Evolutionary conservation across 345 rosid species (phyloP), one percentile per base, ranked within the genome.

Genomic region (Eucalyptus tenuipes): DNA sequence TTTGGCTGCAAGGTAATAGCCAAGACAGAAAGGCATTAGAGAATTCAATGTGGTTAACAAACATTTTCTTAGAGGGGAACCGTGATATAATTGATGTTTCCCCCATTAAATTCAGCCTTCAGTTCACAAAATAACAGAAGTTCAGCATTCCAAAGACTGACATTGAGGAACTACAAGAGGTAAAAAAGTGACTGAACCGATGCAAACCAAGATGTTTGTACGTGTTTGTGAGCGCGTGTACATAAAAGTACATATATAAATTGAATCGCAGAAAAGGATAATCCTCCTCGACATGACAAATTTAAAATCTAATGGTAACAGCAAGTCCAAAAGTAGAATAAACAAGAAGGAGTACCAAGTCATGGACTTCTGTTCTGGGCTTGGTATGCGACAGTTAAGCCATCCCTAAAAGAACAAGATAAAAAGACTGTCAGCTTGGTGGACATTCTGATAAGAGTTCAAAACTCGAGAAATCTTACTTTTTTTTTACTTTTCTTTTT

Each of bases 381-480:
- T 10, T 37, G 82, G 45, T 20, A 20, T 37, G 82, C 15, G 2
- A 37, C 29, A 20, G 4, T 37, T 37, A 75, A 3, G 47, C 88
- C 45, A 85, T 24, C 55, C 47, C 82, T 37, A 75, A 20, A 75
- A 75, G 82, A 71, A 37, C 27, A 71, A 12, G 27, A 75, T 75
- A 20, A 37, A 10, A 5, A 75, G 27, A 75, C 14, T 0, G 27
- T 37, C 82, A 3, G 15, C 82, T 37, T 20, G 45, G 27, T 75
- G 15, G 82, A 75, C 45, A 37, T 37, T 75, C 47, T 75, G 16
- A 68, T 40, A 22, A 82, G 90, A 80, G 85, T 61, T 87, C 48
- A 85, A 45, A 61, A 87, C 57, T 17, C 88, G 44, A 48, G 37
- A 68, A 31, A 80, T 88, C 81, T 87, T 87, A 94, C 98, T 97